Evolutionary conservation across 2,329 filamentous ascomycete species (phyloP), one percentile per base, ranked within the genome.

Genomic region (Penicillium expansum): DNA sequence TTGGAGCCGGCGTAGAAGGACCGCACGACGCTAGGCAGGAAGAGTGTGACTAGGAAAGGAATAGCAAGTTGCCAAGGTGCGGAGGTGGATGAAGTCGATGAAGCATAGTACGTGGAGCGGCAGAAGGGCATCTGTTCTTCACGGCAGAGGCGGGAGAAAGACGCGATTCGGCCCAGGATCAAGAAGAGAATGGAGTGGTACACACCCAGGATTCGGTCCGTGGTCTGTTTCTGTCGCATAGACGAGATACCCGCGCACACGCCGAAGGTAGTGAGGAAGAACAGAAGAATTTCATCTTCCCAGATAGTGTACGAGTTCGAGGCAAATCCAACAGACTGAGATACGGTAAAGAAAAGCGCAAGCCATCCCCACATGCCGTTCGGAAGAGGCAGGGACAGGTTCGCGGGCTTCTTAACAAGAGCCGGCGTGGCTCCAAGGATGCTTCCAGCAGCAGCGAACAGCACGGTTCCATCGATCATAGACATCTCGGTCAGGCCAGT

Each of bases 91-190:
- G 93, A 96, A 3, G 88, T 90, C 10, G 88, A 85, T 0, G 93
- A 97, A 5, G 92, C 89, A 71, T 99, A 99, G 78, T 97, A 99
- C 0, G 94, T 97, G 2, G 93, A 96, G 52, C 85, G 86, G 79
- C 94, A 99, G 77, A 89, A 95, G 0, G 94, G 94, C 91, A 97
- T 97, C 77, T 99, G 94, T 77, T 99, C 94, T 74, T 99, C 94
- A 56, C 94, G 88, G 72, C 94, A 99, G 20, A 99, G 86, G 63
- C 92, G 90, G 10, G 94, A 97, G 63, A 93, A 86, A 1, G 92
- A 96, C 0, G 92, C 89, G 3, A 93, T 53, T 52, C 93, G 87
- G 14, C 88, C 88, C 13, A 97, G 82, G 5, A 91, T 71, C 55
- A 94, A 80, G 69, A 99, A 97, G 1, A 91, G 79, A 20, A 93